phyloP scores from a whole-genome alignment of 2,329 filamentous ascomycete species.

The Neobulgaria alba region DNA sequence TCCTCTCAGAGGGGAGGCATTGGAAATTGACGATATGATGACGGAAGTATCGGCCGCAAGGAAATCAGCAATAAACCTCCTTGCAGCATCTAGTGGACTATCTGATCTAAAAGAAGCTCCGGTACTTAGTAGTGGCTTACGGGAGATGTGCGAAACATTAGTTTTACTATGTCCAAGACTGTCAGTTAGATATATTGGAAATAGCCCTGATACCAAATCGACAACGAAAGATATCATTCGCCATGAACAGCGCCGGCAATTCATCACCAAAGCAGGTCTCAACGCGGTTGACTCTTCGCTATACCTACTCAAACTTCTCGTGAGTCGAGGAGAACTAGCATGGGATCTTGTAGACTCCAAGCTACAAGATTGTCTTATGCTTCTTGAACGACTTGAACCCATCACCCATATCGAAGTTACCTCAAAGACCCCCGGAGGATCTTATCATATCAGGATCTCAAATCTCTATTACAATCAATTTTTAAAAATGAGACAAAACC shows the following conservation, averaged over 20 bases:
- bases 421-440: slow-evolving; percentile 31
- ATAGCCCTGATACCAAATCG: slow-evolving; percentile 41
- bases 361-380: slow-evolving; percentile 45
- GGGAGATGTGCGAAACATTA: slow-evolving; percentile 43
- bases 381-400: slow-evolving; percentile 43
- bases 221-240: slow-evolving; percentile 49
- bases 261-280: slow-evolving; percentile 39
- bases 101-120: background rate
- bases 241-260: slow-evolving; percentile 49
- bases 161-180: slow-evolving; percentile 53
- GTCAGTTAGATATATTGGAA: slow-evolving; percentile 52
- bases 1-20: slow-evolving; percentile 47
- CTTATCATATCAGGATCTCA: slow-evolving; percentile 60
- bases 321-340: slow-evolving; percentile 38
- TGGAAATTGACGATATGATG: slow-evolving; percentile 54
- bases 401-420: slow-evolving; percentile 14
- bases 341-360: slow-evolving; percentile 51
- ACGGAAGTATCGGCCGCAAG: slow-evolving; percentile 46
- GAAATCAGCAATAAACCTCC: slow-evolving; percentile 42
- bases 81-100: slow-evolving; percentile 26
- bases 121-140: slow-evolving; percentile 15
- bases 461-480: slow-evolving; percentile 63
- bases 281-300: slow-evolving; percentile 53
- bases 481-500: slow-evolving; percentile 39
- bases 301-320: slow-evolving; percentile 44